Conservation (phyloP, 495 filamentous ascomycete species). For the Neurospora sp. region DNA sequence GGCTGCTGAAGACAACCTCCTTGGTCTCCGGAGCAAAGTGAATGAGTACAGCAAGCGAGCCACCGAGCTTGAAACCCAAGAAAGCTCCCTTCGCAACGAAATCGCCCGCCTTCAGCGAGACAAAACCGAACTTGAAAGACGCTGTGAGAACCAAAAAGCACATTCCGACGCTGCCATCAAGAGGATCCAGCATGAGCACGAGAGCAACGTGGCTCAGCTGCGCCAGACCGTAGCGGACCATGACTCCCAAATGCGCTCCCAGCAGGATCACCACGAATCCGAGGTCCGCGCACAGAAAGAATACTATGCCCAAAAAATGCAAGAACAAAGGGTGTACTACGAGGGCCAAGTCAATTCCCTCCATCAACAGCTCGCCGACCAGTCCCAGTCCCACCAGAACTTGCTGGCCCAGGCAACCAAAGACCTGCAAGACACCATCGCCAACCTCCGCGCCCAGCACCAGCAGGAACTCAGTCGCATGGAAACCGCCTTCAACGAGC, state of each 20-base stretch:
- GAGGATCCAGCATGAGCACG: neutral
- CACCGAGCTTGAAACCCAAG: neutral
- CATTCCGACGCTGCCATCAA: neutral
- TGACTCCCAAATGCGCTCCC: neutral
- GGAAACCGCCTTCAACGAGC: neutral
- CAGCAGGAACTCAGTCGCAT: neutral
- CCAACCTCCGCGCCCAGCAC: neutral
- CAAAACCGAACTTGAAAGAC: too few species aligned
- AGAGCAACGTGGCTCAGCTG: neutral
- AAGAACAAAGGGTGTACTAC: neutral
- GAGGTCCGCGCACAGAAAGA: neutral
- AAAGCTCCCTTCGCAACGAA: neutral
- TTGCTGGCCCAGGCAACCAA: neutral
- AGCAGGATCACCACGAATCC: neutral
- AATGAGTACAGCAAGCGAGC: neutral
- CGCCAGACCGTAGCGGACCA: neutral
- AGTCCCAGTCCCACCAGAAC: neutral
- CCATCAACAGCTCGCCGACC: neutral
- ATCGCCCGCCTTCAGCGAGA: too few species aligned
- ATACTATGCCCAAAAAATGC: neutral
- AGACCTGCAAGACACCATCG: neutral
- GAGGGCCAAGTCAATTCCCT: neutral
- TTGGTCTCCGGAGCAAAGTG: neutral
- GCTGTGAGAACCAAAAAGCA: neutral
- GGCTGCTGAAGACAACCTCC: neutral